phyloP scores from a whole-genome alignment of 177 flowering plant species.

The Vitis hybrid region DNA sequence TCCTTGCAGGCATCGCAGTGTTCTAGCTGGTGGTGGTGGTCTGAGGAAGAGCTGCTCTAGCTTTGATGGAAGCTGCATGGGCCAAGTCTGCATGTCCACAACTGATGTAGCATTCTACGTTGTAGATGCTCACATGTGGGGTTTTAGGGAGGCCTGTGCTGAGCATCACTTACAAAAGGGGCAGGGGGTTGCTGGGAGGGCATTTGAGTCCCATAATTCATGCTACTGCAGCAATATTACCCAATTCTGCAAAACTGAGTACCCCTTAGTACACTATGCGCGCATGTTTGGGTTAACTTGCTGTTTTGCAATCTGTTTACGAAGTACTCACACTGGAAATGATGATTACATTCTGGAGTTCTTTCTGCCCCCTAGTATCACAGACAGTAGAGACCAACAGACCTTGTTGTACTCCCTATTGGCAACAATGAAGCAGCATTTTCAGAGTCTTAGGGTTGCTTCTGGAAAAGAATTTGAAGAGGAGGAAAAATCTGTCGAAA shows the following conservation, averaged over 20 bases:
- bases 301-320: slow-evolving; percentile 80
- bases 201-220: slow-evolving; percentile 59
- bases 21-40: slow-evolving; percentile 85
- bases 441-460: slow-evolving; percentile 65
- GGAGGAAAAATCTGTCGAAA: slow-evolving; percentile 52
- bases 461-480: slow-evolving; percentile 55
- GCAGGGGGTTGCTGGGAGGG: slow-evolving; percentile 93
- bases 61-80: slow-evolving; percentile 96
- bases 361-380: slow-evolving; percentile 69
- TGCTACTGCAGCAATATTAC: slow-evolving; percentile 76
- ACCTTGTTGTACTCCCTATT: slow-evolving; percentile 58
- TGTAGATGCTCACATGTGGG: slow-evolving; percentile 93
- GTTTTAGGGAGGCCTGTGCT: slow-evolving; percentile 91
- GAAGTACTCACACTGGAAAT: slow-evolving; percentile 69
- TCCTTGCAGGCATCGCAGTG: slow-evolving; percentile 89
- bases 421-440: slow-evolving; percentile 71
- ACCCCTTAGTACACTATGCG: slow-evolving; percentile 96
- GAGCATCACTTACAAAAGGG: slow-evolving; percentile 95
- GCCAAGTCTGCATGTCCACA: slow-evolving; percentile 92
- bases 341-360: slow-evolving; percentile 94
- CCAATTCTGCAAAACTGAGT: slow-evolving; percentile 77
- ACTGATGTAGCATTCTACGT: slow-evolving; percentile 86
- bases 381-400: slow-evolving; percentile 43
- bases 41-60: slow-evolving; percentile 80
- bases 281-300: slow-evolving; percentile 75